Conservation (phyloP, 1,284 basidiomycete species). For the Takashimella koratensis region DNA sequence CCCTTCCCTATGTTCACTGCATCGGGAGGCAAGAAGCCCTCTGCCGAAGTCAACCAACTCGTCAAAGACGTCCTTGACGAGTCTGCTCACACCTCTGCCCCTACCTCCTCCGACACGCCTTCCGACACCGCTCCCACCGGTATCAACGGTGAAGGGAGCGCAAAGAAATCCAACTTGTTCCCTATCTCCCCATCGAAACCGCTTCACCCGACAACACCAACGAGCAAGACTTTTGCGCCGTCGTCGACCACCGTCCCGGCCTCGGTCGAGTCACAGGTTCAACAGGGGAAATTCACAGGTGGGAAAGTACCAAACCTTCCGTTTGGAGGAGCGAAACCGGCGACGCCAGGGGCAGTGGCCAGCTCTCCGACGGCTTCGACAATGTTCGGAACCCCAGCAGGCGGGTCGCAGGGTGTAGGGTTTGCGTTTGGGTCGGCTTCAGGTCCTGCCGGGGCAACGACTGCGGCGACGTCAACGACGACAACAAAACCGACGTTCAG, state of each 20-base stretch:
- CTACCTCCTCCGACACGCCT: slow-evolving; percentile 17
- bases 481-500: too few relatives aligned
- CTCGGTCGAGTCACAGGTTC: slow-evolving; percentile 21
- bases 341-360: too few relatives aligned
- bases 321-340: slow-evolving; percentile 32
- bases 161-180: slow-evolving; percentile 20
- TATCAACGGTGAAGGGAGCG: not conserved
- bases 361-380: too few relatives aligned
- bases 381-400: too few relatives aligned
- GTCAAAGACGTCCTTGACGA: slow-evolving; percentile 33
- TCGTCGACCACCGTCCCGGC: slow-evolving; percentile 22
- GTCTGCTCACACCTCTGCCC: slow-evolving; percentile 8
- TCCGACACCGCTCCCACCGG: not conserved
- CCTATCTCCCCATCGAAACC: slow-evolving; percentile 39
- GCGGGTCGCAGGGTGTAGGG: too few relatives aligned
- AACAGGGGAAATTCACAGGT: slow-evolving; percentile 42
- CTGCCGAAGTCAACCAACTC: slow-evolving; percentile 31
- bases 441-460: too few relatives aligned
- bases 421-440: not conserved
- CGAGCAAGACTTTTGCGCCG: slow-evolving; percentile 33
- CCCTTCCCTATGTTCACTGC: not conserved
- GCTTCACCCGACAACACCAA: slow-evolving; percentile 33
- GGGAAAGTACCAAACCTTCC: slow-evolving; percentile 34
- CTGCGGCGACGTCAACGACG: too few relatives aligned
- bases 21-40: slow-evolving; percentile 22